A percentile compares a stretch with the other conserved stretches of the same genome.
Conservation (phyloP, 2,329 filamentous ascomycete genomes). For the Hortaea sp. region DNA sequence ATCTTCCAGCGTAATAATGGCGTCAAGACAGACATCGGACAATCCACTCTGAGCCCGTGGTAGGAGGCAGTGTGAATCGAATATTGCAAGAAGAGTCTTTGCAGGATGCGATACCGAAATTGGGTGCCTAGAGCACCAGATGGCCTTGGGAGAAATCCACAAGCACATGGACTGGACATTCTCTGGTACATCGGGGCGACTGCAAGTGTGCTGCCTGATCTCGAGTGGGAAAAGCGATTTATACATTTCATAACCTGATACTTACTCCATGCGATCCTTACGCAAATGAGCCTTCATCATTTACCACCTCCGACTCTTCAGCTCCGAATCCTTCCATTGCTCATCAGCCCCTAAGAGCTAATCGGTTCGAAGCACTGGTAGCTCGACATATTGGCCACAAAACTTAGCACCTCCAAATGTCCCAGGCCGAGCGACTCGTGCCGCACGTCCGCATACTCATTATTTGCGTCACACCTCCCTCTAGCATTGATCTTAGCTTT, state of each 20-base stretch:
- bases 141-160: too few species aligned
- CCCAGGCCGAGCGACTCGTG: constrained; percentile 6
- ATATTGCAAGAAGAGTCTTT: too few species aligned
- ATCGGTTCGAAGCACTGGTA: constrained; percentile 19
- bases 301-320: neutral
- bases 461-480: constrained; percentile 12
- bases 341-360: constrained; percentile 1
- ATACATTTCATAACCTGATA: too few species aligned
- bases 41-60: too few species aligned
- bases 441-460: constrained; percentile 3
- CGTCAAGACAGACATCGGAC: constrained; percentile 5
- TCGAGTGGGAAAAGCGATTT: too few species aligned
- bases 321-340: neutral
- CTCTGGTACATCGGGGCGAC: too few species aligned
- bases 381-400: constrained; percentile 15
- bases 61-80: too few species aligned
- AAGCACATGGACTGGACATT: too few species aligned
- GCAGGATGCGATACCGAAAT: too few species aligned
- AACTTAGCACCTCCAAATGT: constrained; percentile 12
- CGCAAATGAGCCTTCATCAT: neutral
- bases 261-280: too few species aligned
- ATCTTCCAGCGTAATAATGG: constrained; percentile 20
- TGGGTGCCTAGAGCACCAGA: too few species aligned
- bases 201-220: too few species aligned
- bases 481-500: neutral